Evolutionary conservation across 2,329 filamentous ascomycete genomes (phyloP), one percentile per base, ranked within the genome.

Genomic region (Polychaeton citri): DNA sequence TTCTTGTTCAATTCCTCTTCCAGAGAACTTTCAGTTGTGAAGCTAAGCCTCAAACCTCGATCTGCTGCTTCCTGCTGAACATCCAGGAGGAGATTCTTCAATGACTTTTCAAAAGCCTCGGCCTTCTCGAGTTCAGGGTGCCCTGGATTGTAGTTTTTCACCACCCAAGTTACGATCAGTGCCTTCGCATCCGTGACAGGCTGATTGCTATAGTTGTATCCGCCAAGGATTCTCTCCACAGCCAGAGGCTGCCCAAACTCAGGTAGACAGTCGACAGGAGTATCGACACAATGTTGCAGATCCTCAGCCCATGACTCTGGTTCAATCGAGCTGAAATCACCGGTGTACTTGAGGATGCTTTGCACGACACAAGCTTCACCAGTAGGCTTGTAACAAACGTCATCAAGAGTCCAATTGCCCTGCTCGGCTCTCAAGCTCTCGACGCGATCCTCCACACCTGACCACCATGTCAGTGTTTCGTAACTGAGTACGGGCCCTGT

Each of bases 1-100:
- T 86, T 93, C 62, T 96, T 94, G 66, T 95, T 98, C 39, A 98
- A 69, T 54, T 98, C 90, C 55, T 95, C 74, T 56, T 96, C 88
- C 42, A 98, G 65, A 58, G 87, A 95, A 59, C 88, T 83, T 61
- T 98, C 90, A 0, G 90, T 93, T 34, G 78, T 93, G 68, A 96
- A 98, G 6, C 87, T 96, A 21, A 98, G 64, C 15, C 90, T 74
- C 7, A 98, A 70, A 1, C 87, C 87, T 33, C 82, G 76, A 15
- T 79, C 68, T 3, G 60, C 60, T 6, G 90, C 92, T 60, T 98
- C 86, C 10, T 72, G 64, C 57, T 94, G 85, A 1, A 86, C 75
- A n/a, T 76, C 71, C 15, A 86, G 65, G 7, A 98, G 68, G 6
- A 80, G 71, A 37, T 75, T 65, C 51, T 81, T 84, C 38, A 96